These are phyloP conservation scores for Ziziphus jujuba DNA, from an alignment of 306 rosid genomes.

Conservation along the genomic window DNA sequence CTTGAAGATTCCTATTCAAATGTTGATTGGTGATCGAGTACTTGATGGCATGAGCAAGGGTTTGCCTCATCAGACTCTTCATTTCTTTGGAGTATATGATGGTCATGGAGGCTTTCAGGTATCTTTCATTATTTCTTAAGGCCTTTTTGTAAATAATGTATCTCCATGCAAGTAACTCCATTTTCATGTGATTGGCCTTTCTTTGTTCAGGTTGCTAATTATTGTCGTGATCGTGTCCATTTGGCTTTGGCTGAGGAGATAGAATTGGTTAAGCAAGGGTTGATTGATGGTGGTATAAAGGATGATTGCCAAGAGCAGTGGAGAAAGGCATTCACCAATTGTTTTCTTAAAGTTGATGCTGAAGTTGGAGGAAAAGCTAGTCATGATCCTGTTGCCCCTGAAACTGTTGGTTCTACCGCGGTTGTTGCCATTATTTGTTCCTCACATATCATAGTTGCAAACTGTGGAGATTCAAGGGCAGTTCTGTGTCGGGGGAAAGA, in stretches of 20 bases:
- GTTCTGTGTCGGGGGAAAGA: conserved; percentile 90
- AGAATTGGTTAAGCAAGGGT: conserved; percentile 48
- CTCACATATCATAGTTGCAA: conserved; percentile 80
- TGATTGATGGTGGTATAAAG: conserved; percentile 37
- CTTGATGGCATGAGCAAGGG: conserved; percentile 56
- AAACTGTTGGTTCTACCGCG: conserved; percentile 93
- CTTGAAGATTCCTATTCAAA: conserved; percentile 64
- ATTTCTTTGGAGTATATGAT: conserved; percentile 88
- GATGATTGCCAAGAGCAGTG: conserved; percentile 72
- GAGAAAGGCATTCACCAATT: conserved; percentile 63
- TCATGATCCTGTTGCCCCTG: conserved; percentile 72
- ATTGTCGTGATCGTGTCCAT: conserved; percentile 74
- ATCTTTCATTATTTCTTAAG: background rate
- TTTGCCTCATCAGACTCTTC: conserved; percentile 54
- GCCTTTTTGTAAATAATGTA: background rate
- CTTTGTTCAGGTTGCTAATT: conserved; percentile 70
- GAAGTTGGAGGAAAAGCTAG: conserved; percentile 74
- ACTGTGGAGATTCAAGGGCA: conserved; percentile 95
- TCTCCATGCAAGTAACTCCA: conserved; percentile 1
- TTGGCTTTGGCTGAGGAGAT: conserved; percentile 85
- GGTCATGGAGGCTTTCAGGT: conserved; percentile 97
- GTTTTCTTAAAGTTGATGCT: conserved; percentile 75
- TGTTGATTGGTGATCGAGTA: conserved; percentile 64
- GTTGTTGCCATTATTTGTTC: conserved; percentile 77
- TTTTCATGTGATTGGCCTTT: conserved; percentile 19